Conservation (phyloP, 139 green algal genomes). For the Deuterostichococcus epilithicus region DNA sequence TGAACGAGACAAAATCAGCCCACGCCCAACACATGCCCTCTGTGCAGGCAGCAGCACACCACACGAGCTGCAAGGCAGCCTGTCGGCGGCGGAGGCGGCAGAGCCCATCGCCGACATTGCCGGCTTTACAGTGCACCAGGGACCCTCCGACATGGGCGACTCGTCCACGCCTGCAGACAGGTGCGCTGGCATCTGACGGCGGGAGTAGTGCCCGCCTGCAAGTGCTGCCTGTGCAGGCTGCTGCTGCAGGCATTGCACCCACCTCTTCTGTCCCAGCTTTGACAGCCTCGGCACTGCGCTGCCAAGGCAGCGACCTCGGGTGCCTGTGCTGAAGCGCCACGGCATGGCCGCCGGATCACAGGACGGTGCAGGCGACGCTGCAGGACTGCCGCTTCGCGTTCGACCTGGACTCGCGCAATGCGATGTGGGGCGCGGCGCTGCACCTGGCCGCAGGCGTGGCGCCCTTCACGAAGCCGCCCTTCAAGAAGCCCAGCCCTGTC, state of each 20-base stretch:
- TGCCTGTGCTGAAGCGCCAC: too few relatives aligned
- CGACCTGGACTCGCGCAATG: conserved; percentile 29
- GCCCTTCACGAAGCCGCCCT: not conserved
- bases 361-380: conserved; percentile 31
- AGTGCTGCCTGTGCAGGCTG: too few relatives aligned
- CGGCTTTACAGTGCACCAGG: not conserved
- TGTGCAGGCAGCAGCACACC: not conserved
- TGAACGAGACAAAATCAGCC: too few relatives aligned
- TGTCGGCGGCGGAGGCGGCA: not conserved
- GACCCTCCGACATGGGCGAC: not conserved
- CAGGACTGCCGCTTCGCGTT: conserved; percentile 37
- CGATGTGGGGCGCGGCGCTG: conserved; percentile 25
- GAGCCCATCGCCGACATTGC: not conserved
- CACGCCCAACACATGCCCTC: not conserved
- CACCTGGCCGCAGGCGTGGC: conserved; percentile 27
- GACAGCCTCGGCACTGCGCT: too few relatives aligned
- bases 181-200: not conserved
- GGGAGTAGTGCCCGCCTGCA: too few relatives aligned
- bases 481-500: not conserved
- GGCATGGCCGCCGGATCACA: not conserved
- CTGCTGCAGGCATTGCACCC: too few relatives aligned
- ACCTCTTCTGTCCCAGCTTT: too few relatives aligned
- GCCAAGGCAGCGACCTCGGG: too few relatives aligned
- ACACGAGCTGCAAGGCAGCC: not conserved
- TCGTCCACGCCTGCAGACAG: not conserved